Conservation (phyloP, 2,329 filamentous ascomycete species). For the Alternaria sp. region DNA sequence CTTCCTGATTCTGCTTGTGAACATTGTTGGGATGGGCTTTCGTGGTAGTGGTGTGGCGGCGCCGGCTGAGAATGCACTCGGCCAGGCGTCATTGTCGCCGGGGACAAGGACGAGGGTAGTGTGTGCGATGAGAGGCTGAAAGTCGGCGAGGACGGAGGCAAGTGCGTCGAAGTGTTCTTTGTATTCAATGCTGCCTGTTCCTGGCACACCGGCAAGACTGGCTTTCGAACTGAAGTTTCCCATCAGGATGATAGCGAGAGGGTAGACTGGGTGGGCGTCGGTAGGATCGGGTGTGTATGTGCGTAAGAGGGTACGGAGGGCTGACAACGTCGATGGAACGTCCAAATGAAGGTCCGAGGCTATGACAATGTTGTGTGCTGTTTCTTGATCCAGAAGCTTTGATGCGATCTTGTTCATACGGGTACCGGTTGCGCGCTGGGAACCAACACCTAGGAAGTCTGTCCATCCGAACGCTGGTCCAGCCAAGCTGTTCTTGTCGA, state of each 20-base stretch:
- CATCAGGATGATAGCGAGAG: constrained; percentile 80
- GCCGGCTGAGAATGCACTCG: constrained; percentile 80
- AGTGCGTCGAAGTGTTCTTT: constrained; percentile 95
- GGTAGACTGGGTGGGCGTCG: constrained; percentile 66
- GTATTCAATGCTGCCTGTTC: constrained; percentile 87
- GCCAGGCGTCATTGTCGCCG: constrained; percentile 97
- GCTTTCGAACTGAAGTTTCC: constrained; percentile 78
- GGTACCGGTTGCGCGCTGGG: constrained; percentile 79
- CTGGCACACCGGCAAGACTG: constrained; percentile 67
- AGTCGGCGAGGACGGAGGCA: constrained; percentile 81
- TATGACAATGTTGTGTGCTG: constrained; percentile 68
- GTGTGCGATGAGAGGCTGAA: constrained; percentile 76
- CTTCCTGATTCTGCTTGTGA: constrained; percentile 84
- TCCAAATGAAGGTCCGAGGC: constrained; percentile 88
- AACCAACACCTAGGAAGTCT: constrained; percentile 91
- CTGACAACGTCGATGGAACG: constrained; percentile 78
- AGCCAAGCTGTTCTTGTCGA: constrained; percentile 46
- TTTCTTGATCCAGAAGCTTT: constrained; percentile 60
- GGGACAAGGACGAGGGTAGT: constrained; percentile 92
- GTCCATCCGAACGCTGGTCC: constrained; percentile 82
- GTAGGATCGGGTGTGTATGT: constrained; percentile 65
- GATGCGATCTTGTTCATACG: constrained; percentile 84
- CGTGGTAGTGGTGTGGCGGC: constrained; percentile 73
- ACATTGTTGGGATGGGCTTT: constrained; percentile 80
- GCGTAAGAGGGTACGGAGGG: constrained; percentile 78